Conservation (phyloP, 2,329 filamentous ascomycete genomes). For the Aspergillus sp. region DNA sequence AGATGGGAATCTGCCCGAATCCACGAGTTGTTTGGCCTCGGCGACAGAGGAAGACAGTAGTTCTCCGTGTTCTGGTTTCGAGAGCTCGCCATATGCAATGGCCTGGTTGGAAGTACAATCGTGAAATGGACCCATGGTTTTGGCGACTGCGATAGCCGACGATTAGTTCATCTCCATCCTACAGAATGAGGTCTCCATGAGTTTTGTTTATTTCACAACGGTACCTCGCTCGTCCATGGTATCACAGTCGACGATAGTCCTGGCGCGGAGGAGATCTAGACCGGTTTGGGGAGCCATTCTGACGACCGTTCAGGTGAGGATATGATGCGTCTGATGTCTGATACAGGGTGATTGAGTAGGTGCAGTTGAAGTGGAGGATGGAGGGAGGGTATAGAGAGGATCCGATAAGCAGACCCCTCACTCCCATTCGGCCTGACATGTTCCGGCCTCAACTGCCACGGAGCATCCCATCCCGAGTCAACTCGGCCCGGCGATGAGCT, state of each 20-base stretch:
- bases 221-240: constrained; percentile 51
- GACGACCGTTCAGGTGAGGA: not conserved
- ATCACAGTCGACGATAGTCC: constrained; percentile 53
- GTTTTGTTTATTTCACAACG: not conserved
- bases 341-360: not conserved
- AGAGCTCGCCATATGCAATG: constrained; percentile 51
- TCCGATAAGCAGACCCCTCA: not conserved
- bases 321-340: not conserved
- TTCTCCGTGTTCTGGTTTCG: constrained; percentile 37
- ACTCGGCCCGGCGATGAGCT: too few relatives aligned
- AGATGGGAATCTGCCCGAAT: constrained; percentile 28
- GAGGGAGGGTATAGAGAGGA: not conserved
- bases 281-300: constrained; percentile 23
- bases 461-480: too few relatives aligned
- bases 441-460: too few relatives aligned
- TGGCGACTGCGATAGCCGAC: constrained; percentile 38
- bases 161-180: not conserved
- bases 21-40: constrained; percentile 37
- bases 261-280: constrained; percentile 45
- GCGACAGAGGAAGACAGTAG: constrained; percentile 19
- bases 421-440: too few relatives aligned
- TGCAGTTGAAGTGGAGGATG: not conserved
- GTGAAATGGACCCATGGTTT: constrained; percentile 48
- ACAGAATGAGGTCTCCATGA: not conserved
- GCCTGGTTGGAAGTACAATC: constrained; percentile 60